phyloP scores from a whole-genome alignment of 2,329 filamentous ascomycete genomes.

The Epicoccum sorghinum region DNA sequence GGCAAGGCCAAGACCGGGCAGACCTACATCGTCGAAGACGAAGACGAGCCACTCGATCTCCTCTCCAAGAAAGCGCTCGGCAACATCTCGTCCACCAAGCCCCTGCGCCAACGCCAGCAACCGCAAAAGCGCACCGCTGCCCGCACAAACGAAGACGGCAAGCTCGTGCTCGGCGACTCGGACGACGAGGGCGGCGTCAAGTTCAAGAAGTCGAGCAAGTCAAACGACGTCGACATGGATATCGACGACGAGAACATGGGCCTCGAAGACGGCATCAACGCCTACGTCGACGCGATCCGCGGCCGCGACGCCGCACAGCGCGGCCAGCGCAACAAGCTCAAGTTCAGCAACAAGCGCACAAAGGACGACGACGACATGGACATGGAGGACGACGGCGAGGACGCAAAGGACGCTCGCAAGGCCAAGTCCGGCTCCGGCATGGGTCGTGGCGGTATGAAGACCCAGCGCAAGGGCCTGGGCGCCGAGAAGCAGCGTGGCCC shows the following conservation, averaged over 20 bases:
- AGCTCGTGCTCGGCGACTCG: conserved; percentile 72
- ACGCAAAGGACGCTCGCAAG: conserved; percentile 44
- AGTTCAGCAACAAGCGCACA: conserved; percentile 60
- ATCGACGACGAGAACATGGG: conserved; percentile 53
- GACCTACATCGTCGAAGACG: conserved; percentile 91
- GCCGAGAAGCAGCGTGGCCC: conserved; percentile 42
- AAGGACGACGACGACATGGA: conserved; percentile 56
- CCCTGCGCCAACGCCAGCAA: conserved; percentile 66
- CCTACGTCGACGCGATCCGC: conserved; percentile 66
- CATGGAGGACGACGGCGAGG: conserved; percentile 51
- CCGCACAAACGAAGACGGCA: conserved; percentile 72
- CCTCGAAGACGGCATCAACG: conserved; percentile 61
- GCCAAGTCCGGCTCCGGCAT: conserved; percentile 43
- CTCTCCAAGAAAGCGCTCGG: conserved; percentile 87
- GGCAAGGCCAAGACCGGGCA: conserved; percentile 57
- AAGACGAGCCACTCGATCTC: conserved; percentile 92
- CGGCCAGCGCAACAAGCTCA: conserved; percentile 65
- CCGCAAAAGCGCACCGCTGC: conserved; percentile 50
- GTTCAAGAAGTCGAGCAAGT: conserved; percentile 42
- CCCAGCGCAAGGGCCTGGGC: conserved; percentile 45
- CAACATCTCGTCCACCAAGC: conserved; percentile 91
- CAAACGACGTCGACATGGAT: conserved; percentile 65
- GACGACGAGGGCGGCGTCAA: conserved; percentile 47
- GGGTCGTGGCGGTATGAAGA: conserved; percentile 34
- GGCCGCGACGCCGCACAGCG: conserved; percentile 64